phyloP scores from a whole-genome alignment of 331 rosid species.

The Telfairia occidentalis region DNA sequence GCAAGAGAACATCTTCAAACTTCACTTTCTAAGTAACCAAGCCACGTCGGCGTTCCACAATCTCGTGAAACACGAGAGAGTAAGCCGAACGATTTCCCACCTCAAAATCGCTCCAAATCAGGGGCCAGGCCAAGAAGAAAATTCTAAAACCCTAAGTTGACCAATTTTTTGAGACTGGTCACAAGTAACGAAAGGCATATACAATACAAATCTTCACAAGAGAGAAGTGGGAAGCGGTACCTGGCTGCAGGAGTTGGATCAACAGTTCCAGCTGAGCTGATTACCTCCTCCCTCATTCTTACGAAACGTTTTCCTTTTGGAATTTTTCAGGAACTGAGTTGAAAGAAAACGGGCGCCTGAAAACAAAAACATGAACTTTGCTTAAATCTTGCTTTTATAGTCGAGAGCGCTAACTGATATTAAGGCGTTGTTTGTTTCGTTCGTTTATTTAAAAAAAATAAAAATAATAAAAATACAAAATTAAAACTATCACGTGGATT shows the following conservation, averaged over 20 bases:
- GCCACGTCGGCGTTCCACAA: not conserved
- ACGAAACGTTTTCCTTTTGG: not conserved
- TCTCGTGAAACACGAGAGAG: not conserved
- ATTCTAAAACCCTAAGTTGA: slow-evolving; percentile 38
- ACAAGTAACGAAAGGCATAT: not conserved
- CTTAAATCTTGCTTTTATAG: not conserved
- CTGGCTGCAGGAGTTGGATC: slow-evolving; percentile 89
- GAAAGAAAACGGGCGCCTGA: not conserved
- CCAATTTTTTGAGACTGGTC: not conserved
- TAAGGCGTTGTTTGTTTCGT: not conserved
- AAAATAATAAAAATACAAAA: too few species aligned
- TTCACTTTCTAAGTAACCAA: not conserved
- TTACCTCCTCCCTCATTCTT: slow-evolving; percentile 79
- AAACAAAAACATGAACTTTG: not conserved
- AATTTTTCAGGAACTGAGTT: not conserved
- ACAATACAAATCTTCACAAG: not conserved
- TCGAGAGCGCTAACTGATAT: not conserved
- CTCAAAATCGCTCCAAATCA: not conserved
- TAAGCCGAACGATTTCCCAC: not conserved
- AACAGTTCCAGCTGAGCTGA: slow-evolving; percentile 67
- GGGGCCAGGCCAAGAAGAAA: not conserved
- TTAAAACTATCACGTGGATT: not conserved
- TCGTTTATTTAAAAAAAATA: not conserved
- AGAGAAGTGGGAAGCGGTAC: slow-evolving; percentile 9
- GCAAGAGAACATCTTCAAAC: not conserved